Conservation (phyloP, 257 asterid genomes). For the Solanum ossicruentum region DNA sequence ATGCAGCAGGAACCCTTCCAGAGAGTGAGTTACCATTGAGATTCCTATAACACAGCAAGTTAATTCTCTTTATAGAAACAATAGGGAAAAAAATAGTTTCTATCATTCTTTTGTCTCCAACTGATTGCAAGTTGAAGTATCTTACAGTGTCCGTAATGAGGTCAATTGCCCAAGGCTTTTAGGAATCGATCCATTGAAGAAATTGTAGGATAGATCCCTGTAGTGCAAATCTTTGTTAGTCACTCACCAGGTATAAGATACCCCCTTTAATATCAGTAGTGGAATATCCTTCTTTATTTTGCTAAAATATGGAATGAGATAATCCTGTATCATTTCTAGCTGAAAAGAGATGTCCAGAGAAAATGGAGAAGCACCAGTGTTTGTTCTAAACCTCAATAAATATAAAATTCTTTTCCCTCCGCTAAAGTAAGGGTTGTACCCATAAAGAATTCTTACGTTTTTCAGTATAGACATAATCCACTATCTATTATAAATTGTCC, state of each 20-base stretch:
- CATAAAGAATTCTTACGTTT: not conserved
- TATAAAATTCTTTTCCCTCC: not conserved
- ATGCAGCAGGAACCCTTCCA: constrained; percentile 82
- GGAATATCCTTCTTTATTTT: constrained; percentile 2
- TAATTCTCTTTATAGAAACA: not conserved
- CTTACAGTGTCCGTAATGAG: constrained; percentile 66
- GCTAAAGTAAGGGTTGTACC: not conserved
- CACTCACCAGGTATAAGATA: not conserved
- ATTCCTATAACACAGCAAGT: constrained; percentile 38
- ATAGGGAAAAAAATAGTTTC: not conserved
- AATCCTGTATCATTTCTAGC: not conserved
- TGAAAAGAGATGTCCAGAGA: constrained; percentile 1
- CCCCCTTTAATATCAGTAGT: not conserved
- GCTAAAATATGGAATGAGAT: not conserved
- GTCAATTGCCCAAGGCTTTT: constrained; percentile 76
- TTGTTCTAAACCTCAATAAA: not conserved
- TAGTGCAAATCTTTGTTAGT: constrained; percentile 8
- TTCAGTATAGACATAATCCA: not conserved
- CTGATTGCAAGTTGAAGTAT: constrained; percentile 6
- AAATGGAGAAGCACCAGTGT: not conserved
- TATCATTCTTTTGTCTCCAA: not conserved
- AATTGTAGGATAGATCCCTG: constrained; percentile 95
- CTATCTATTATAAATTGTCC: not conserved
- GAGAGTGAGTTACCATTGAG: constrained; percentile 79
- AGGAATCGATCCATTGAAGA: constrained; percentile 84